Conservation (phyloP, 352 stramenopile genomes). For the Blastocystis sp. region DNA sequence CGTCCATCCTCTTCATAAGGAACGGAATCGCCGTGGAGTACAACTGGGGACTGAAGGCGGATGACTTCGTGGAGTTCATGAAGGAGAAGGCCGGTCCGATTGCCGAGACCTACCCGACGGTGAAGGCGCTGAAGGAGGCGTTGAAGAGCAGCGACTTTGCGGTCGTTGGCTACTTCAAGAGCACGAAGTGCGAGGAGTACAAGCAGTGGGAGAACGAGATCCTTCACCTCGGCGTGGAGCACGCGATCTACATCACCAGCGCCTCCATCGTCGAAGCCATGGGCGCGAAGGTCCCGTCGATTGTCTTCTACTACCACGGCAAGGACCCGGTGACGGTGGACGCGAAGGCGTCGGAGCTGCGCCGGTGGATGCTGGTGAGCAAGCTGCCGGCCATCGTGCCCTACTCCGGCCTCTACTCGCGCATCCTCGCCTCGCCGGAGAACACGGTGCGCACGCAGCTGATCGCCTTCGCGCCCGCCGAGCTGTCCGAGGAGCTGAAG, state of each 20-base stretch:
- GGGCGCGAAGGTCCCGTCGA: conserved; percentile 3
- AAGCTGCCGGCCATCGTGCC: conserved; percentile 26
- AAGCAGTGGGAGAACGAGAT: conserved; percentile 26
- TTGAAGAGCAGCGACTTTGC: background rate
- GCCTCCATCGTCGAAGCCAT: background rate
- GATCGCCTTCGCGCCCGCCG: conserved; percentile 7
- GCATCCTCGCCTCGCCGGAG: background rate
- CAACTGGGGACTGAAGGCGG: no score
- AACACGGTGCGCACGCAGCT: conserved; percentile 27
- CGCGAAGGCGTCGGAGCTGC: background rate
- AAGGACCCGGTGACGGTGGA: no score
- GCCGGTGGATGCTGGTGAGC: background rate
- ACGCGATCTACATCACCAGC: background rate
- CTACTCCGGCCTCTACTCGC: conserved; percentile 5
- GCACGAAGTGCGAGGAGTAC: conserved; percentile 16
- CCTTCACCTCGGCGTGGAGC: background rate
- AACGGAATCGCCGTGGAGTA: no score
- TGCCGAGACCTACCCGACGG: no score
- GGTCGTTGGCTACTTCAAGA: conserved; percentile 37
- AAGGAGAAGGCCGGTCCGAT: no score
- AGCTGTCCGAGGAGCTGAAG: background rate
- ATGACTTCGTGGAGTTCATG: no score
- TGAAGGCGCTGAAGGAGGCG: no score
- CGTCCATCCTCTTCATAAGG: no score
- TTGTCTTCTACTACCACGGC: conserved; percentile 10